Conservation (phyloP, 495 filamentous ascomycete genomes). For the Entonaema liquescens region DNA sequence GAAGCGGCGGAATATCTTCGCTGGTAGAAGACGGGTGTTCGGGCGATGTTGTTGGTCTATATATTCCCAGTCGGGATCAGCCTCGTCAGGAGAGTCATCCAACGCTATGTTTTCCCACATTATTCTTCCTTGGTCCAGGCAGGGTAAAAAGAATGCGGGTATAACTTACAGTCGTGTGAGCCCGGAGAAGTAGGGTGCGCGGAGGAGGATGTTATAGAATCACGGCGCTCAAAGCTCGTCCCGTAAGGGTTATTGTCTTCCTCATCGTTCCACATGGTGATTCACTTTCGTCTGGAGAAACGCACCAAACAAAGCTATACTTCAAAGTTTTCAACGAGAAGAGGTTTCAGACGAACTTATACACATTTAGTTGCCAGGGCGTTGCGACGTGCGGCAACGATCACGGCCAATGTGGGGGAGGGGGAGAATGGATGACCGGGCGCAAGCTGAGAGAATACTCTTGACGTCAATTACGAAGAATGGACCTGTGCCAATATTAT, state of each 20-base stretch:
- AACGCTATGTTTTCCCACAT: constrained; percentile 48
- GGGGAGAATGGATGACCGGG: neutral
- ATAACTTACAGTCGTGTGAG: constrained; percentile 58
- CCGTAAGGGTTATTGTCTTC: constrained; percentile 92
- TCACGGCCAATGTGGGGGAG: constrained; percentile 4
- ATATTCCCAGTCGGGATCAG: constrained; percentile 56
- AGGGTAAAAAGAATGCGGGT: constrained; percentile 11
- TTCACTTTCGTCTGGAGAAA: constrained; percentile 14
- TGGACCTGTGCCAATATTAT: neutral
- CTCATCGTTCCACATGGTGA: constrained; percentile 85
- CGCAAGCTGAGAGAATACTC: constrained; percentile 7
- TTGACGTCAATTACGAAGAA: constrained; percentile 12
- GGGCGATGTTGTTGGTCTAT: constrained; percentile 51
- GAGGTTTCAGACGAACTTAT: constrained; percentile 9
- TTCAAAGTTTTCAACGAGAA: neutral
- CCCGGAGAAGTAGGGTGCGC: constrained; percentile 71
- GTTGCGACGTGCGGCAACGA: constrained; percentile 9
- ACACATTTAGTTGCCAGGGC: neutral
- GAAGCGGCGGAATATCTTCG: constrained; percentile 49
- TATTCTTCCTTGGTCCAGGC: constrained; percentile 35
- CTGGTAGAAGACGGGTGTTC: constrained; percentile 55
- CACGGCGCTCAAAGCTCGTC: constrained; percentile 80
- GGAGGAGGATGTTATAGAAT: constrained; percentile 77
- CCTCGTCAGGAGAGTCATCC: constrained; percentile 44
- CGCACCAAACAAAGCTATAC: constrained; percentile 31